Evolutionary conservation across 1,284 basidiomycete genomes (phyloP).

Genomic region (Omphalotus olearius): DNA sequence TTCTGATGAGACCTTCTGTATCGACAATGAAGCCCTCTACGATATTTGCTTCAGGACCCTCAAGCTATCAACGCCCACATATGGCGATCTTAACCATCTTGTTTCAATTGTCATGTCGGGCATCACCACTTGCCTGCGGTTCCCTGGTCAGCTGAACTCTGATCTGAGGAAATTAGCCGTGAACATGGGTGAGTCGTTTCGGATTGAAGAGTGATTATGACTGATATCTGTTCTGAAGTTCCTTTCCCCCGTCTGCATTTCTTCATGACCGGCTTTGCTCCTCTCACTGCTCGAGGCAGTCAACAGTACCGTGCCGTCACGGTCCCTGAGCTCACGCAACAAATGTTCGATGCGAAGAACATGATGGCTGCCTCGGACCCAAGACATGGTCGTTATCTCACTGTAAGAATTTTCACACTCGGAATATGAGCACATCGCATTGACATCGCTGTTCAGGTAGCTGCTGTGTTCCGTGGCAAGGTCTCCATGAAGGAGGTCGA

Average conservation of each 20-base stretch:
- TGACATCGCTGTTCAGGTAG: conserved; percentile 51
- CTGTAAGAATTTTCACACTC: conserved; percentile 42
- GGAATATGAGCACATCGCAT: background rate
- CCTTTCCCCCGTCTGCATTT: conserved; percentile 99
- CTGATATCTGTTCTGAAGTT: conserved; percentile 39
- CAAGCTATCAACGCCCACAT: conserved; percentile 91
- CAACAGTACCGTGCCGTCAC: conserved; percentile 94
- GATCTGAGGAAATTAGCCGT: conserved; percentile 96
- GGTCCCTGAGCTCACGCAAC: conserved; percentile 93
- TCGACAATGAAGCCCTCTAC: conserved; percentile 98
- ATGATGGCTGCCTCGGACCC: conserved; percentile 98
- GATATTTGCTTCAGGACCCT: conserved; percentile 98
- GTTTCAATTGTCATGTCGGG: conserved; percentile 99
- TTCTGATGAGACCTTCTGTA: conserved; percentile 94
- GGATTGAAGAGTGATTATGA: background rate
- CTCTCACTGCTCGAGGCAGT: conserved; percentile 89
- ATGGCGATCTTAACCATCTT: conserved; percentile 96
- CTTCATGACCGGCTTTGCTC: conserved; percentile 98
- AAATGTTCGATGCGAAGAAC: conserved; percentile 99
- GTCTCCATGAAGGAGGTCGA: conserved; percentile 99
- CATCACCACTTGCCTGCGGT: conserved; percentile 92
- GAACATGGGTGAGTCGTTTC: conserved; percentile 80
- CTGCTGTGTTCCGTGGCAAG: conserved; percentile 97
- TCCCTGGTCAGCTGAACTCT: conserved; percentile 99
- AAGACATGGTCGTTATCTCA: conserved; percentile 91